Conservation (phyloP, 805 yeast species). For the Sugiyamaella qingdaonensis region DNA sequence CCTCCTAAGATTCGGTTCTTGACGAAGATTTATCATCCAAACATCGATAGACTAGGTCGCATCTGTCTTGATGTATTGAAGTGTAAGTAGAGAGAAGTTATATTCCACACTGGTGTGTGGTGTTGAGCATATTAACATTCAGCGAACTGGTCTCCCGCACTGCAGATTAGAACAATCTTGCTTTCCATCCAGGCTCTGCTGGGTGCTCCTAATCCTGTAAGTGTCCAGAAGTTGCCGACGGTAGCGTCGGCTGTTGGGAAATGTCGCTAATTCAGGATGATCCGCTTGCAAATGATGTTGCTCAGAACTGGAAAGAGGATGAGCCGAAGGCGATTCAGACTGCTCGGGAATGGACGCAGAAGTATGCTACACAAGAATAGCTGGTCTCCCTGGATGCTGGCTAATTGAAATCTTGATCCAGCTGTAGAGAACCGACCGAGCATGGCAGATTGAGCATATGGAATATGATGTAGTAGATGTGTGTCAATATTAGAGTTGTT, state of each 20-base stretch:
- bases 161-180: constrained; percentile 88
- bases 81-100: constrained; percentile 30
- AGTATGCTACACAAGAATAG: constrained; percentile 42
- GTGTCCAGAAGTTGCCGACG: not conserved
- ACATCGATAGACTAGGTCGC: constrained; percentile 91
- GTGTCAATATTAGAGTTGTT: not conserved
- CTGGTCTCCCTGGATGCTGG: no score
- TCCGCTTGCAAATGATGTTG: constrained; percentile 96
- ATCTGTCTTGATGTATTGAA: constrained; percentile 94
- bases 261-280: constrained; percentile 49
- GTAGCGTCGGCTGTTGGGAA: no score
- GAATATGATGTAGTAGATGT: not conserved
- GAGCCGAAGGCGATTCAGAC: constrained; percentile 74
- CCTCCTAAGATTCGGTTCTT: constrained; percentile 94
- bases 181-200: constrained; percentile 88
- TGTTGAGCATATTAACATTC: constrained; percentile 4
- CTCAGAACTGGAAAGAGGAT: constrained; percentile 90
- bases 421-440: not conserved
- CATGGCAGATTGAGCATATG: not conserved
- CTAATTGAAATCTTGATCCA: no score
- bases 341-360: constrained; percentile 71
- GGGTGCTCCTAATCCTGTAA: constrained; percentile 85
- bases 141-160: constrained; percentile 96
- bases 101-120: not conserved
- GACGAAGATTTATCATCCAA: constrained; percentile 94